These are phyloP conservation scores for Avicennia marina DNA, from an alignment of 257 asterid species.

Conservation along the genomic window DNA sequence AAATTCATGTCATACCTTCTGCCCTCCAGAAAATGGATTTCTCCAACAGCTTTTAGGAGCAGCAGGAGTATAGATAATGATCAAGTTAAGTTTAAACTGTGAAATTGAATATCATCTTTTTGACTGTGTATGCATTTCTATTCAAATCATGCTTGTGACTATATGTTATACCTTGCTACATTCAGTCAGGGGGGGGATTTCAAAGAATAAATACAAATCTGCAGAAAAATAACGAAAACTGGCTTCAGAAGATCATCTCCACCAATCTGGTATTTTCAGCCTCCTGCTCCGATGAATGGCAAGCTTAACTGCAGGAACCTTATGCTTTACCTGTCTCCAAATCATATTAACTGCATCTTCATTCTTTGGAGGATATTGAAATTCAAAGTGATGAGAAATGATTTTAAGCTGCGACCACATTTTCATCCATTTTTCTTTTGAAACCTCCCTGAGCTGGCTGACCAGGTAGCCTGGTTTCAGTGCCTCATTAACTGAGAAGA, in stretches of 20 bases:
- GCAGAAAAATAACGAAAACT: no score
- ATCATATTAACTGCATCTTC: slow-evolving; percentile 88
- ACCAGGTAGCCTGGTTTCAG: slow-evolving; percentile 56
- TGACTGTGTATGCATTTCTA: background rate
- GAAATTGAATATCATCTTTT: background rate
- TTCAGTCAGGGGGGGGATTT: background rate
- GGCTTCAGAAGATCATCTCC: slow-evolving; percentile 39
- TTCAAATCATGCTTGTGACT: background rate
- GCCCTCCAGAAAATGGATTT: no score
- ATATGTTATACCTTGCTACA: slow-evolving; percentile 7
- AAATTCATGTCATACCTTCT: background rate
- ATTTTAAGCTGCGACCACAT: slow-evolving; percentile 73
- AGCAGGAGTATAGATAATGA: background rate
- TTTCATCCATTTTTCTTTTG: slow-evolving; percentile 54
- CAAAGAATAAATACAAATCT: background rate
- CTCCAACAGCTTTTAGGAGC: no score
- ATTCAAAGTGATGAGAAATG: slow-evolving; percentile 76
- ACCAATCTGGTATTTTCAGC: slow-evolving; percentile 90
- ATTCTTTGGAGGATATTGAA: slow-evolving; percentile 68
- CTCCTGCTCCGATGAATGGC: slow-evolving; percentile 72
- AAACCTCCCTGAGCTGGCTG: slow-evolving; percentile 46
- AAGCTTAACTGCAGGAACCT: slow-evolving; percentile 61
- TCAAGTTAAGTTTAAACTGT: background rate
- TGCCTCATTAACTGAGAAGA: slow-evolving; percentile 71
- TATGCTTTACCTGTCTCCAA: slow-evolving; percentile 82